Conservation (phyloP, 805 yeast species). For the Isabelozyma rhagii region DNA sequence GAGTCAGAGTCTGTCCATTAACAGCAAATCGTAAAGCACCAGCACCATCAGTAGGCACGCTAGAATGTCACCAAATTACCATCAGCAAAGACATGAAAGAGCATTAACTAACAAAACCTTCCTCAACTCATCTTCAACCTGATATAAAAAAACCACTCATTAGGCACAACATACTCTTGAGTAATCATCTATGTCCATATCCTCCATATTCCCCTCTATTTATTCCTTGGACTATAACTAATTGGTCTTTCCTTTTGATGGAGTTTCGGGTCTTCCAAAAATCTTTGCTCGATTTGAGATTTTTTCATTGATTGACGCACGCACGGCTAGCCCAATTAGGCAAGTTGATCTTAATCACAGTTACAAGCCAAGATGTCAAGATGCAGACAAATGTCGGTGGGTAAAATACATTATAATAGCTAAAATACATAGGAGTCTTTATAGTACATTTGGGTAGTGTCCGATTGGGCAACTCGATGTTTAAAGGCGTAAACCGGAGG, state of each 20-base stretch:
- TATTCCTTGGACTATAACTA: background rate
- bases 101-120: background rate
- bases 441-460: too few species aligned
- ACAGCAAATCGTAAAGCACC: background rate
- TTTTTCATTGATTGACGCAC: background rate
- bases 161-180: conserved; percentile 48
- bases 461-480: background rate
- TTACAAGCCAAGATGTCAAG: too few species aligned
- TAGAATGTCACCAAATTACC: too few species aligned
- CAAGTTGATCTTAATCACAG: background rate
- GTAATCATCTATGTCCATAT: conserved; percentile 62
- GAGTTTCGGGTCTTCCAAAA: background rate
- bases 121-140: background rate
- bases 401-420: background rate
- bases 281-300: background rate
- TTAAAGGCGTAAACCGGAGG: background rate
- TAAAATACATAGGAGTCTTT: background rate
- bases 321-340: background rate
- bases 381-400: background rate
- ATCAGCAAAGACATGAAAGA: too few species aligned
- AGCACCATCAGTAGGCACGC: background rate
- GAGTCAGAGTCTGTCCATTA: background rate
- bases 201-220: conserved; percentile 42
- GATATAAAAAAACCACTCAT: background rate
- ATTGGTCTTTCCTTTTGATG: background rate